A percentile compares a stretch with the other conserved stretches of the same genome.
These are phyloP conservation scores for Porphyridium purpureum DNA, from an alignment of 23 red algal species.

Conservation along the genomic window DNA sequence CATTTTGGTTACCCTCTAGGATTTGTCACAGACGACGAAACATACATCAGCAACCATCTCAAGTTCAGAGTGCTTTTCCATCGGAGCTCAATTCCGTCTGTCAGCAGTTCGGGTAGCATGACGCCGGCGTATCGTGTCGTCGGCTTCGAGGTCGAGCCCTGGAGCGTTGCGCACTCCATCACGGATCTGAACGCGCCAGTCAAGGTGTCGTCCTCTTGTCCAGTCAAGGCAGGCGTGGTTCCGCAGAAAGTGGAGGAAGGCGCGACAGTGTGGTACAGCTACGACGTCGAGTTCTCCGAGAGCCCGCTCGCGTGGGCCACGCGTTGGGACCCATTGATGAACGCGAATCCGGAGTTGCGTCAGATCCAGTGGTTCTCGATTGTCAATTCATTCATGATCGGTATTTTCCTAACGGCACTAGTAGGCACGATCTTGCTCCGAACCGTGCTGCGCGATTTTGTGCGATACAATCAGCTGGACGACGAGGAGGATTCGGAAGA, in stretches of 20 bases:
- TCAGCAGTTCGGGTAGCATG: not conserved
- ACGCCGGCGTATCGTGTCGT: constrained; percentile 61
- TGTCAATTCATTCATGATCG: constrained; percentile 82
- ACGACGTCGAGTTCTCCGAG: constrained; percentile 64
- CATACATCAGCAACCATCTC: constrained; percentile 87
- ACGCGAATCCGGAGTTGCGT: constrained; percentile 15
- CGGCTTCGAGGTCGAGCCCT: constrained; percentile 75
- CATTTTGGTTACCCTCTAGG: constrained; percentile 70
- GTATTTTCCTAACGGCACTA: constrained; percentile 59
- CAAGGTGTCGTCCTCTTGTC: constrained; percentile 1
- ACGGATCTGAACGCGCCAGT: constrained; percentile 3
- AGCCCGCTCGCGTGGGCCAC: constrained; percentile 77
- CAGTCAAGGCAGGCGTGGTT: constrained; percentile 1
- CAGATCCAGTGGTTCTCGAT: constrained; percentile 90
- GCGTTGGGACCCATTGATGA: constrained; percentile 77
- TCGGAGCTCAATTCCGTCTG: not conserved
- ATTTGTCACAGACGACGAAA: constrained; percentile 7
- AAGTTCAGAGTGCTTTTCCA: constrained; percentile 59
- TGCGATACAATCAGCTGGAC: constrained; percentile 41
- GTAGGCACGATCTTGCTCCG: constrained; percentile 85
- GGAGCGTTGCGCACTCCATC: constrained; percentile 22
- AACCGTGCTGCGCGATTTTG: constrained; percentile 83
- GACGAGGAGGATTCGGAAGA: constrained; percentile 39
- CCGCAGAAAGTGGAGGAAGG: constrained; percentile 2
- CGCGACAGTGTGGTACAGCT: constrained; percentile 35